Evolutionary conservation across 2,329 filamentous ascomycete species (phyloP), one percentile per base, ranked within the genome.

Genomic region (Sclerotinia borealis): DNA sequence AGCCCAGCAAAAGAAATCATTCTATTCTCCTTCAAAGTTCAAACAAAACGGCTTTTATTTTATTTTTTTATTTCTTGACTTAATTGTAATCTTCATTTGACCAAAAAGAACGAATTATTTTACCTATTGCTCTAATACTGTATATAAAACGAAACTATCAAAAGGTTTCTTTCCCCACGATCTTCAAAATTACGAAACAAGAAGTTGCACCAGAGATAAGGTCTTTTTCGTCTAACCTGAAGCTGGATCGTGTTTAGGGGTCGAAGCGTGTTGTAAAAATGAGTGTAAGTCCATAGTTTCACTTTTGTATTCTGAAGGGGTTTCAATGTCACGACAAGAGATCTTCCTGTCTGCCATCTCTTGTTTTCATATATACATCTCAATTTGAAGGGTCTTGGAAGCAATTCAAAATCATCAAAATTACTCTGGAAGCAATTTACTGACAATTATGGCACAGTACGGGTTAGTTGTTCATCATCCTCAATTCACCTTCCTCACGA

Each of bases 371-470:
- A 50, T 51, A 7, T n/a, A 17, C 29, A 41, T 39, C 8, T 31
- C 55, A 2, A 47, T 11, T 17, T 25, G 22, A 34, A 52, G 1
- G 10, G 9, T 55, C 51, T 27, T 19, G 5, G 48, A 48, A 55
- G 15, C 31, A 41, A 62, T n/a, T 11, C 2, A 8, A n/a, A n/a
- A n/a, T n/a, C n/a, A n/a, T n/a, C n/a, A n/a, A n/a, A n/a, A 36
- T 56, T 63, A 43, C 52, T 63, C 61, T 41, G 61, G 52, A 39
- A 63, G 61, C 5, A 50, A n/a, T 19, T 59, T 0, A 29, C 69
- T 71, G 68, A 72, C 58, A 66, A 68, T 58, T 29, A 73, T 73
- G 71, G 59, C 72, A 52, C 71, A 73, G 72, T 72, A 73, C 66
- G 69, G 70, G 72, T 73, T 50, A 72, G 72, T 73, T 56, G n/a